Percentiles rank a stretch among this genome's conserved stretches.
Evolutionary conservation across 371 early-diverging fungal species (phyloP).

Genomic region (Apophysomyces ossiformis): DNA sequence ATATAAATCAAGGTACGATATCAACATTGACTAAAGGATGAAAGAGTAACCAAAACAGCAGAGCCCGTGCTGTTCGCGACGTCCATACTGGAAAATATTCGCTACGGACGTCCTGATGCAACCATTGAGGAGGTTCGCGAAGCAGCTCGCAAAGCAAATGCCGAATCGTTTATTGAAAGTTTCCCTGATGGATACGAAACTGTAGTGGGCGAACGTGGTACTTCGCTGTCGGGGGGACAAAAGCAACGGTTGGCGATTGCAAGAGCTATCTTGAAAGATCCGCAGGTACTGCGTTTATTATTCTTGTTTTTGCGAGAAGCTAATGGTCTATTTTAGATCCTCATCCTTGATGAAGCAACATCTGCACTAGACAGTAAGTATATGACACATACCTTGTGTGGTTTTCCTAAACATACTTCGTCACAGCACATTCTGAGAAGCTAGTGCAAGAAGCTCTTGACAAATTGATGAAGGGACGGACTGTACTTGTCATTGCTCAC

Average conservation of each 20-base stretch:
- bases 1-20: slow-evolving; percentile 66
- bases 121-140: slow-evolving; percentile 62
- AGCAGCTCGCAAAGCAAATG: slow-evolving; percentile 77
- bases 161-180: slow-evolving; percentile 63
- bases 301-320: too few species aligned
- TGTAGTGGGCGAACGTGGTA: slow-evolving; percentile 56
- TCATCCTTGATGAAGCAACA: slow-evolving; percentile 87
- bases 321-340: slow-evolving; percentile 32
- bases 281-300: slow-evolving; percentile 40
- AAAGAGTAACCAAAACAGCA: slow-evolving; percentile 10
- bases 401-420: not conserved
- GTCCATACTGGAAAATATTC: slow-evolving; percentile 77
- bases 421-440: slow-evolving; percentile 66
- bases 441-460: slow-evolving; percentile 74
- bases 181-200: slow-evolving; percentile 80
- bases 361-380: slow-evolving; percentile 59
- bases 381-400: not conserved
- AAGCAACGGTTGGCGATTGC: slow-evolving; percentile 83
- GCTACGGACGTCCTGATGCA: slow-evolving; percentile 61
- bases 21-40: not conserved
- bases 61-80: slow-evolving; percentile 77
- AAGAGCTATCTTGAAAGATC: slow-evolving; percentile 72
- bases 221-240: slow-evolving; percentile 88
- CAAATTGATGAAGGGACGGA: slow-evolving; percentile 67
- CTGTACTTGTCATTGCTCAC: slow-evolving; percentile 82